Conservation (phyloP, 306 rosid genomes). For the Alnus rubra region DNA sequence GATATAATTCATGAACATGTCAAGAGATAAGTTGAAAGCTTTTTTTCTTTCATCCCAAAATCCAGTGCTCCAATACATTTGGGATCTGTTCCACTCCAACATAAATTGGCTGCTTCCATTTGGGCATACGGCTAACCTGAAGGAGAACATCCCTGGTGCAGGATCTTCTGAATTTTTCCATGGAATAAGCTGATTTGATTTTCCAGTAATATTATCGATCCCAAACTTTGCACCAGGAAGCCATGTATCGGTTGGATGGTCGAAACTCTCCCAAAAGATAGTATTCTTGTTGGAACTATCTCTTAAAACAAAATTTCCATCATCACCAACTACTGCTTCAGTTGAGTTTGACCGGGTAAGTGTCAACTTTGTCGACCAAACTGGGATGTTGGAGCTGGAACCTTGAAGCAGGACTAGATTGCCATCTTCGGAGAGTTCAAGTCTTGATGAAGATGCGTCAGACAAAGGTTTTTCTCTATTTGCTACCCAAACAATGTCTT, state of each 20-base stretch:
- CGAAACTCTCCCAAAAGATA: not conserved
- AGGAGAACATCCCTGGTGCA: conserved; percentile 39
- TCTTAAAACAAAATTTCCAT: conserved; percentile 6
- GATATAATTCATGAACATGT: not conserved
- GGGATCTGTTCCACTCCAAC: not conserved
- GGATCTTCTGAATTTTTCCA: conserved; percentile 48
- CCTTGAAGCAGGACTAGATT: not conserved
- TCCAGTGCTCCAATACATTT: not conserved
- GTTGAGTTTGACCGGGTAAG: not conserved
- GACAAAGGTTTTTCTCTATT: not conserved
- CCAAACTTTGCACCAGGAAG: conserved; percentile 46
- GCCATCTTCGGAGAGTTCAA: not conserved
- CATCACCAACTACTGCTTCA: not conserved
- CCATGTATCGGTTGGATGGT: not conserved
- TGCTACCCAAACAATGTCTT: not conserved
- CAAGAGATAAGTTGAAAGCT: not conserved
- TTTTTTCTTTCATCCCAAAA: not conserved
- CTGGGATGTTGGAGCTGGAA: not conserved
- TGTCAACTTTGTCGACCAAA: not conserved
- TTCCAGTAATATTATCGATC: conserved; percentile 31
- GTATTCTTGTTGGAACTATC: not conserved
- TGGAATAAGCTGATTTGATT: conserved; percentile 43
- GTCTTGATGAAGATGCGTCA: not conserved
- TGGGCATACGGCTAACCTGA: conserved; percentile 39
- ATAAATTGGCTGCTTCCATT: conserved; percentile 11